Evolutionary conservation across 2,329 filamentous ascomycete species (phyloP), one percentile per base, ranked within the genome.

Genomic region (Colletotrichum sp.): DNA sequence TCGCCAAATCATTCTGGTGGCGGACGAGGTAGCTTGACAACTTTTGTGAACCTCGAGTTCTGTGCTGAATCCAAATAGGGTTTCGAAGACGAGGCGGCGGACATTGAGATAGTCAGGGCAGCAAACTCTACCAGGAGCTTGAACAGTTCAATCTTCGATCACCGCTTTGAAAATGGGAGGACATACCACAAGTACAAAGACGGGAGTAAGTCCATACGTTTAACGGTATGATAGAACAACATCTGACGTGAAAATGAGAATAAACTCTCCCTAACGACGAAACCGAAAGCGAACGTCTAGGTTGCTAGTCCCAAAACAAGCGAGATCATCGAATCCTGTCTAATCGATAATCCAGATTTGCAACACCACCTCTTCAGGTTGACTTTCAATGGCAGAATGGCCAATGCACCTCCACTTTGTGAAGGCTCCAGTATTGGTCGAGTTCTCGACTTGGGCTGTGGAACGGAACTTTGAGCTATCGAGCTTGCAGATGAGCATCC

Each of bases 321-420:
- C 5, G 24, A 21, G 1, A 29, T 11, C 3, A 21, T 6, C 21
- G 34, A 27, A 76, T 79, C 8, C 38, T 43, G 18, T 18, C 38
- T 43, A n/a, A 43, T 43, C 1, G 16, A 11, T 8, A 8, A 43
- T 2, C 5, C 16, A 43, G 82, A 85, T 69, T 71, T 85, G 1
- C 82, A 84, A 75, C 83, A 85, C 69, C 79, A 83, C 43, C 68
- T 84, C 0, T 82, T 80, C 36, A 63, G 74, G 0, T 72, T 84
- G 12, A 84, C 82, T 0, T 76, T 83, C n/a, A 78, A 79, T 2
- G 79, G 79, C 13, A 81, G 80, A 54, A 77, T 84, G 0, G 81
- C 75, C 31, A 51, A 79, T 0, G 77, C 76, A 3, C 83, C 83
- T 15, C 36, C 34, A 16, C 70, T 9, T 0, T 57, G 74, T 11